Percentiles rank a stretch among this genome's conserved stretches.
Evolutionary conservation across 164 flowering plant species (phyloP).

Genomic region (Vitis amurensis): DNA sequence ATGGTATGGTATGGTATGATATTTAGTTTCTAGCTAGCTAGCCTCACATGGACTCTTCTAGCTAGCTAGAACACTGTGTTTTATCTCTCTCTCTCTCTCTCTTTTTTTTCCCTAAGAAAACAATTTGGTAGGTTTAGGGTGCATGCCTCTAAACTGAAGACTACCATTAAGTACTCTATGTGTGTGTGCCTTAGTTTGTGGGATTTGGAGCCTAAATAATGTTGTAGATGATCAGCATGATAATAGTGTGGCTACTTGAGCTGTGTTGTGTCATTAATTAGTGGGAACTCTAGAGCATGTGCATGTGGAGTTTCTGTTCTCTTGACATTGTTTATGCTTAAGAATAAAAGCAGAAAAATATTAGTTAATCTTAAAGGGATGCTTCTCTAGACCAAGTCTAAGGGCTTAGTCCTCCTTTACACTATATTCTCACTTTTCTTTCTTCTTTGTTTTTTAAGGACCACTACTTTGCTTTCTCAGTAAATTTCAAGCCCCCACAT

Average conservation of each 20-base stretch:
- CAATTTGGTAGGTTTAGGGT: conserved; percentile 1
- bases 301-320: conserved; percentile 22
- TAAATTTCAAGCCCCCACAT: neutral
- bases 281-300: conserved; percentile 18
- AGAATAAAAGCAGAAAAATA: conserved; percentile 6
- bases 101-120: neutral
- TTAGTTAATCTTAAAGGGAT: conserved; percentile 13
- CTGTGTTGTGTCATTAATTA: conserved; percentile 4
- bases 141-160: conserved; percentile 4
- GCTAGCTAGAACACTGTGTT: conserved; percentile 7
- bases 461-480: conserved; percentile 13
- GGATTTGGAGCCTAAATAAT: conserved; percentile 8
- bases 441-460: conserved; percentile 18
- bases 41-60: conserved; percentile 2
- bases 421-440: conserved; percentile 14
- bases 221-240: conserved; percentile 7
- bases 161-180: neutral
- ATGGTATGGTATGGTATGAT: conserved; percentile 2
- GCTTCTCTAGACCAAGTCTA: conserved; percentile 25
- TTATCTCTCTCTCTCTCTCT: neutral
- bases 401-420: conserved; percentile 16
- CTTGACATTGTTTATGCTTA: conserved; percentile 16
- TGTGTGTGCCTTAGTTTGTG: conserved; percentile 1
- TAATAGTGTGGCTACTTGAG: neutral
- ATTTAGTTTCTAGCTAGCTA: conserved; percentile 9